These are phyloP conservation scores for Dendrothele bispora DNA, from an alignment of 768 basidiomycete genomes.

Conservation along the genomic window DNA sequence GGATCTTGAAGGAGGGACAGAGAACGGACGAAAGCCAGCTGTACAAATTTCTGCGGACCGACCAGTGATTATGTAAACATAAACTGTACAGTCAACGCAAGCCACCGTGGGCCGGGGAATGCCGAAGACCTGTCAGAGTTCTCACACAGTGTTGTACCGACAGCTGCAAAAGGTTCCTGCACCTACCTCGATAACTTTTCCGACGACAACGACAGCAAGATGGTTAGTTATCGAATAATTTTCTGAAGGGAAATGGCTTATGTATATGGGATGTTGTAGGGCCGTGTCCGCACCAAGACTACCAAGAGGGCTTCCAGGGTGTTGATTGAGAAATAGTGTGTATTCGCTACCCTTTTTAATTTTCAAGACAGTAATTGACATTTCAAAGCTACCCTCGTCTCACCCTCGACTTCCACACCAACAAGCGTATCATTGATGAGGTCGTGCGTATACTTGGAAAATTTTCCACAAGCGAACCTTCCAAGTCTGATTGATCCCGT, in stretches of 20 bases:
- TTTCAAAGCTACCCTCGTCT: slow-evolving; percentile 88
- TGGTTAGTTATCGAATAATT: no score
- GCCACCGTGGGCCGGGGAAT: neutral
- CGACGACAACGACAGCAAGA: no score
- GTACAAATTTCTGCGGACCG: no score
- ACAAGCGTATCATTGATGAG: slow-evolving; percentile 99
- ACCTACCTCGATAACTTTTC: no score
- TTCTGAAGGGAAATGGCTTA: no score
- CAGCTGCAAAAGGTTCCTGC: no score
- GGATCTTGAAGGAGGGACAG: slow-evolving; percentile 12
- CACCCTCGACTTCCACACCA: slow-evolving; percentile 99
- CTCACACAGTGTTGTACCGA: no score
- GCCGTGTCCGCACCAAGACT: slow-evolving; percentile 99
- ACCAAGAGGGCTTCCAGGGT: slow-evolving; percentile 99
- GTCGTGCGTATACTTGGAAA: slow-evolving; percentile 65
- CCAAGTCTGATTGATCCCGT: neutral
- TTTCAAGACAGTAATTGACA: neutral
- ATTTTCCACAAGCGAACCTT: slow-evolving; percentile 6
- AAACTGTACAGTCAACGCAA: slow-evolving; percentile 5
- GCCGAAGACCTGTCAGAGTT: neutral
- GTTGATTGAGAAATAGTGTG: slow-evolving; percentile 99
- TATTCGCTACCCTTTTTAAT: neutral
- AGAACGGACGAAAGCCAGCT: no score
- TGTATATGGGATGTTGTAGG: no score
- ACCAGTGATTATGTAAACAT: no score